phyloP scores from a whole-genome alignment of 2,329 filamentous ascomycete genomes.

The Calonectria pauciramosa region DNA sequence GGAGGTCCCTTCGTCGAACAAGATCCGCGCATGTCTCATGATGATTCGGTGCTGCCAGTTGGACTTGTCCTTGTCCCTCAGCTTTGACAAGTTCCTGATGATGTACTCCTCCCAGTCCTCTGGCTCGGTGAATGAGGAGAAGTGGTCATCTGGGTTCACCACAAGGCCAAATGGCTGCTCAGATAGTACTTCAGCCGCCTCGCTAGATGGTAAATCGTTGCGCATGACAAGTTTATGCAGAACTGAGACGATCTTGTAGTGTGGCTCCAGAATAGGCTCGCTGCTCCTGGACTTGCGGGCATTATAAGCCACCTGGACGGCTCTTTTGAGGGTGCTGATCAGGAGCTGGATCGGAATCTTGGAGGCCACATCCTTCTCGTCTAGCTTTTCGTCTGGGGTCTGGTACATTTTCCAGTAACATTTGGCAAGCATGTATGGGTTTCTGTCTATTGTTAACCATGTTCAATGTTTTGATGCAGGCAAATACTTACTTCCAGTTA shows the following conservation, averaged over 20 bases:
- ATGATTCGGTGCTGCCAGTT: slow-evolving; percentile 97
- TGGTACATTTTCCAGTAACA: slow-evolving; percentile 76
- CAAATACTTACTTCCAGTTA: slow-evolving; percentile 67
- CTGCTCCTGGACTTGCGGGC: slow-evolving; percentile 70
- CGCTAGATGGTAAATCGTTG: slow-evolving; percentile 61
- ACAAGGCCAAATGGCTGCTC: slow-evolving; percentile 66
- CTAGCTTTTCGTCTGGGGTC: slow-evolving; percentile 59
- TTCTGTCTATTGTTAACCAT: slow-evolving; percentile 55
- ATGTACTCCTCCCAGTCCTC: slow-evolving; percentile 74
- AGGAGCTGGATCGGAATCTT: slow-evolving; percentile 54
- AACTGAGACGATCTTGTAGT: slow-evolving; percentile 90
- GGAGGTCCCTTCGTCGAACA: slow-evolving; percentile 61
- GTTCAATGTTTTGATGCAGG: background rate
- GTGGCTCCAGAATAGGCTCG: slow-evolving; percentile 89
- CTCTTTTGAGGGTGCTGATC: slow-evolving; percentile 64
- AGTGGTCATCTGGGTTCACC: slow-evolving; percentile 51
- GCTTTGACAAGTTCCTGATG: slow-evolving; percentile 63
- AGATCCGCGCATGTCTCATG: slow-evolving; percentile 74
- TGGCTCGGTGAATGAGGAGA: slow-evolving; percentile 52
- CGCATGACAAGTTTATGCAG: slow-evolving; percentile 83
- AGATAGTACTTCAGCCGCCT: slow-evolving; percentile 66
- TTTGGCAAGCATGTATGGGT: slow-evolving; percentile 72
- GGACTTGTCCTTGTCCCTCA: slow-evolving; percentile 84
- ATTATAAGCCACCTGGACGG: slow-evolving; percentile 64
- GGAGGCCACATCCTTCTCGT: slow-evolving; percentile 56